Evolutionary conservation across 768 basidiomycete species (phyloP), one percentile per base, ranked within the genome.

Genomic region (Tubosaeta sp.): DNA sequence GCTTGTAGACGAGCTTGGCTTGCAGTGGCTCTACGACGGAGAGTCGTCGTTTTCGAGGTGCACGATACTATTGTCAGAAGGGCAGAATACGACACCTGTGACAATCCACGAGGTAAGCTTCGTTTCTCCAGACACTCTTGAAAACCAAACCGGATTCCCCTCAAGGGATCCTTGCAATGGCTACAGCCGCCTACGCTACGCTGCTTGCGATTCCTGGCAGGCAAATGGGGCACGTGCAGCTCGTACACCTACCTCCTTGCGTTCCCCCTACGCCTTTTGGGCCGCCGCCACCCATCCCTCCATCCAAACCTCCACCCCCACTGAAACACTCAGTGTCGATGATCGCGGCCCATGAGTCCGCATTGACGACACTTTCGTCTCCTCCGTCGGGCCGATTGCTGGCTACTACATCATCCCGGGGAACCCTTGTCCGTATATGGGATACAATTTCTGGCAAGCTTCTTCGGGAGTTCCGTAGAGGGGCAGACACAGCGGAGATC

Each of bases 401-500:
- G 24, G 90, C 93, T 1, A 94, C 94, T 0, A 87, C 92, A 2
- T 93, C 90, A 19, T 73, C 78, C 30, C 77, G 83, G 51, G 93
- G 93, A 13, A 96, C 93, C 1, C 77, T 96, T 36, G 82, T 95
- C 24, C 80, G 93, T 40, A 78, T 94, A 60, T 96, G 91, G 90
- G 87, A 94, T 63, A 69, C 89, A 1, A 60, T 71, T 7, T 80
- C 83, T 8, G 87, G 88, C 16, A 86, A 84, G 58, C 80, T 89
- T 42, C 68, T 89, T 21, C 77, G 84, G 41, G 93, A 94, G 65
- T 77, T 96, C 25, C 74, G 93, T 50, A 77, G 93, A 64, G 93
- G 93, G 9, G 80, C 87, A 16, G 94, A 96, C 68, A 86, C 90
- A 60, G 93, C 93, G 25, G 85, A 88, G 60, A 94, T 95, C 39